Evolutionary conservation across 2,329 filamentous ascomycete genomes (phyloP).

Genomic region (Trichoderma oligosporum): DNA sequence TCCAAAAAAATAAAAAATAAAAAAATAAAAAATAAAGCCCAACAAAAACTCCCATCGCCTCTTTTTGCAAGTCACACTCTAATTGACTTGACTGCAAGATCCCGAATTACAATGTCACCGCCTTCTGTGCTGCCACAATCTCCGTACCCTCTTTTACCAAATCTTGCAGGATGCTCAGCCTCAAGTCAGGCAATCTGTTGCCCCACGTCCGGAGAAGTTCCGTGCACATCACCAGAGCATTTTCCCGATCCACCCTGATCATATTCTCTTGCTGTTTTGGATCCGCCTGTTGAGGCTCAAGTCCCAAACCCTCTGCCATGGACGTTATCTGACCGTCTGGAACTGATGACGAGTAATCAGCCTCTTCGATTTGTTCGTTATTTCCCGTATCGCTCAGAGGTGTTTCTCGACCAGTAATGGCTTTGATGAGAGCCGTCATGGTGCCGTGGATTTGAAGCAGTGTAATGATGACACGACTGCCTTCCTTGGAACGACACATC

Average conservation of each 20-base stretch:
- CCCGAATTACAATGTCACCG: background rate
- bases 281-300: constrained; percentile 48
- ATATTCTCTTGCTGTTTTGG: constrained; percentile 43
- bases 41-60: background rate
- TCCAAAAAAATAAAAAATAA: background rate
- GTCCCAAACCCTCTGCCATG: constrained; percentile 35
- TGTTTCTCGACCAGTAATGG: constrained; percentile 45
- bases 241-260: constrained; percentile 55
- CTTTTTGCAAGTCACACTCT: background rate
- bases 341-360: constrained; percentile 9
- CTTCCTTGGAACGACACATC: constrained; percentile 51
- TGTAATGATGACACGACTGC: constrained; percentile 44
- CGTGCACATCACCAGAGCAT: constrained; percentile 55
- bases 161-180: constrained; percentile 42
- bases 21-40: too few relatives aligned
- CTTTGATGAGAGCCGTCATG: constrained; percentile 42
- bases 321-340: constrained; percentile 22
- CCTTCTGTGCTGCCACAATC: constrained; percentile 35
- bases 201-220: constrained; percentile 49
- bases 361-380: constrained; percentile 24
- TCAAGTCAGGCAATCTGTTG: constrained; percentile 38
- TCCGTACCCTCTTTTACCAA: constrained; percentile 50
- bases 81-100: background rate
- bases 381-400: constrained; percentile 5
- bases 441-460: constrained; percentile 43